These are phyloP conservation scores for Puccinia novopanici DNA, from an alignment of 1,284 basidiomycete species.

Conservation along the genomic window DNA sequence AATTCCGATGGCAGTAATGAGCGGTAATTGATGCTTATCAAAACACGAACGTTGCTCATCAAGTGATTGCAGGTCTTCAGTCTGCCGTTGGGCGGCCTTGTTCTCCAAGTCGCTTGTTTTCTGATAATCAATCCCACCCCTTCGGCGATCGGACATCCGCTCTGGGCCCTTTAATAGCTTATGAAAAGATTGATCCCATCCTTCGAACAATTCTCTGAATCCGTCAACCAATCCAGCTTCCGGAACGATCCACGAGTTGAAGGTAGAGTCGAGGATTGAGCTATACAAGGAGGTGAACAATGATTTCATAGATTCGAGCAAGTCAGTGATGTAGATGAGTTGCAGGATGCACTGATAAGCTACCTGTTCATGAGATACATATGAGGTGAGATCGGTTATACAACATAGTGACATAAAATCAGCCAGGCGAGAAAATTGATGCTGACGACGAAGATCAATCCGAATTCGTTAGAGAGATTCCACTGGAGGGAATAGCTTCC, in stretches of 20 bases:
- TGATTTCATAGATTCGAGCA: constrained; percentile 75
- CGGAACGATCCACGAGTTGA: constrained; percentile 53
- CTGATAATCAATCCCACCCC: constrained; percentile 17
- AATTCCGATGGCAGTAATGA: no score
- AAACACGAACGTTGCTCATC: constrained; percentile 27
- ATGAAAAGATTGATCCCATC: constrained; percentile 81
- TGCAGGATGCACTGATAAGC: constrained; percentile 81
- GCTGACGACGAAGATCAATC: constrained; percentile 88
- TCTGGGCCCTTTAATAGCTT: constrained; percentile 74
- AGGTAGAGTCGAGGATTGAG: constrained; percentile 51
- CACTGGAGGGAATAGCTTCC: constrained; percentile 89
- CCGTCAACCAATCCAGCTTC: constrained; percentile 66
- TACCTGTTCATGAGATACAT: constrained; percentile 67
- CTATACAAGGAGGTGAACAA: constrained; percentile 78
- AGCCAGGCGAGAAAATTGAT: background rate
- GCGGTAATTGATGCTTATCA: background rate
- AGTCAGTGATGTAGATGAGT: constrained; percentile 86
- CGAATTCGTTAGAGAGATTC: constrained; percentile 87
- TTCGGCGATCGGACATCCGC: constrained; percentile 66
- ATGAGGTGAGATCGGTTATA: background rate
- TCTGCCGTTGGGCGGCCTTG: constrained; percentile 21
- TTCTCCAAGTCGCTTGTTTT: constrained; percentile 3
- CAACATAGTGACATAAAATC: background rate
- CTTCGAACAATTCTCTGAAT: constrained; percentile 71
- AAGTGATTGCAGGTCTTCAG: background rate